Conservation (phyloP, 371 early-diverging fungal species). For the Coemansia sp. region DNA sequence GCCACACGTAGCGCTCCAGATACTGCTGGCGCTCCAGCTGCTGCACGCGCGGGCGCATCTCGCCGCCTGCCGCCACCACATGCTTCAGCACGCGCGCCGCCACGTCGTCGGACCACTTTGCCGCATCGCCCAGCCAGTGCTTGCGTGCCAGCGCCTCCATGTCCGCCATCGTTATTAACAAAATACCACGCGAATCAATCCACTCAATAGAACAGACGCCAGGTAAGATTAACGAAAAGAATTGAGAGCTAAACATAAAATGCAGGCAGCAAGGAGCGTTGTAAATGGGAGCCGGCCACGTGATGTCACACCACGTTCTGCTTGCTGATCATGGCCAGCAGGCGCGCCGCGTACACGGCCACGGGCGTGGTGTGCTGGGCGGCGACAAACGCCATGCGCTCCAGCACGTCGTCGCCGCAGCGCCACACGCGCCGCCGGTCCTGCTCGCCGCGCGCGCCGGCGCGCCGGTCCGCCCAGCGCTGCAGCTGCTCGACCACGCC, state of each 20-base stretch:
- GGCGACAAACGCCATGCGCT: slow-evolving; percentile 38
- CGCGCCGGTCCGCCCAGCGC: slow-evolving; percentile 38
- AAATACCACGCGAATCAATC: slow-evolving; percentile 1
- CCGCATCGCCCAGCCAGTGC: slow-evolving; percentile 44
- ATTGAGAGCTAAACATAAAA: too few species aligned
- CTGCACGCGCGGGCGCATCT: slow-evolving; percentile 58
- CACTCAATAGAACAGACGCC: background rate
- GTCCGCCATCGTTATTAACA: background rate
- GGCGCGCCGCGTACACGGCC: slow-evolving; percentile 24
- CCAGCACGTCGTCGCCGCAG: slow-evolving; percentile 33
- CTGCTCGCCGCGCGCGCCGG: slow-evolving; percentile 20
- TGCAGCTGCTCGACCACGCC: slow-evolving; percentile 47
- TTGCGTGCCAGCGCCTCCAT: slow-evolving; percentile 57
- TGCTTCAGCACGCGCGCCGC: slow-evolving; percentile 60
- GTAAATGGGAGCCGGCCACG: background rate
- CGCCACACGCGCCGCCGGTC: slow-evolving; percentile 38
- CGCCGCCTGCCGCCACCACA: slow-evolving; percentile 60
- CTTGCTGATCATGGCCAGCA: slow-evolving; percentile 27
- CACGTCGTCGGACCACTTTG: slow-evolving; percentile 57
- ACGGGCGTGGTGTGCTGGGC: slow-evolving; percentile 7
- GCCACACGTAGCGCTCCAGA: slow-evolving; percentile 87
- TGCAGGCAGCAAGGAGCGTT: too few species aligned
- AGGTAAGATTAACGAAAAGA: too few species aligned
- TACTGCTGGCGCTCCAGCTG: slow-evolving; percentile 76
- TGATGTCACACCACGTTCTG: background rate